Evolutionary conservation across 306 rosid genomes (phyloP), one percentile per base, ranked within the genome.

Genomic region (Alnus glutinosa): DNA sequence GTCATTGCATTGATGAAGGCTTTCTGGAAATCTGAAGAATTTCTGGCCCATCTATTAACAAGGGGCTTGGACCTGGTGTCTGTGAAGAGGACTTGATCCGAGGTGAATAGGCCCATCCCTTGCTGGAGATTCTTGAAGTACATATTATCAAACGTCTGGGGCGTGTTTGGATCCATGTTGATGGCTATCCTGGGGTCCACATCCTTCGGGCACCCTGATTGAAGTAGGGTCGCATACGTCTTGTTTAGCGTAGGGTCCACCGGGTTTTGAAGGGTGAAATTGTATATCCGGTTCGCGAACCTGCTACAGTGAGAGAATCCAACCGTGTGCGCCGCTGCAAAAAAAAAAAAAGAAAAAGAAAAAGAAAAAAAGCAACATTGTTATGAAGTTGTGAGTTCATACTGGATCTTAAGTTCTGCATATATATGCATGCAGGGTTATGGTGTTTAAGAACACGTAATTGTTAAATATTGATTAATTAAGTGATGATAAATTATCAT

Each of bases 151-250:
- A 93, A 93, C 0, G 32, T 59, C 7, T 78, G 72, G 2, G 97
- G 96, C 8, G 92, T 91, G 28, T 55, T 77, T 2, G 94, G 97
- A 82, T 93, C 97, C 96, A 93, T 93, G 85, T 91, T 71, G 77
- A 91, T 54, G 74, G 96, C 97, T 63, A 91, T 88, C 23, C 78
- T 77, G 3, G 96, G 90, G 83, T 88, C 94, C 70, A 91, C 97
- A 49, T 82, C 71, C 76, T 55, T 78, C 0, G 94, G 97, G 61
- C 96, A 93, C 86, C 76, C 77, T 4, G 79, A 50, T 55, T 73
- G 86, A 11, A 93, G 87, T 55, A 79, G 51, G 16, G 50, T 1
- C n/a, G 86, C 91, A 16, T 91, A 93, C 4, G 55, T 1, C 34
- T 23, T 12, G 85, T 84, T 76, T 57, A 93, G 8, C 7, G 93